Evolutionary conservation across 148 eudicot species (phyloP).

Genomic region (Bassia scoparia): DNA sequence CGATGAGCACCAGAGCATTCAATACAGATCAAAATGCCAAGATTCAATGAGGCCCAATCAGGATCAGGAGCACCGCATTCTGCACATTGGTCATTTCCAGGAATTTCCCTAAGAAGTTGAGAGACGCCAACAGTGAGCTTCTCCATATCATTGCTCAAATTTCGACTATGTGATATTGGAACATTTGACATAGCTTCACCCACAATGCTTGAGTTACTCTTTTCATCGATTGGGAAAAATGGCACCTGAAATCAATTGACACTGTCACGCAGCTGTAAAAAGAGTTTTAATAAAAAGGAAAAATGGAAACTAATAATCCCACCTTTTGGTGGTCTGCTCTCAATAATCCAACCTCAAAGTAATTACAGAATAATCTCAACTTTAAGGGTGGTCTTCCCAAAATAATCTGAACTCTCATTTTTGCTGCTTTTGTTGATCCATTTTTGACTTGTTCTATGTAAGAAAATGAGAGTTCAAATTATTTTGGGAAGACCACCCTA

Average conservation of each 20-base stretch:
- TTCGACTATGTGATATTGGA: constrained; percentile 35
- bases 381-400: too few relatives aligned
- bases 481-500: too few relatives aligned
- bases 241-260: constrained; percentile 40
- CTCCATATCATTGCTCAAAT: constrained; percentile 35
- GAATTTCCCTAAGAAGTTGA: constrained; percentile 54
- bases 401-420: too few relatives aligned
- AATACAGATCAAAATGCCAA: constrained; percentile 82
- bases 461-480: too few relatives aligned
- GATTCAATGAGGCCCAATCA: constrained; percentile 93
- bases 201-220: constrained; percentile 18
- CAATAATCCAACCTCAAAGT: too few relatives aligned
- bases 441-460: too few relatives aligned
- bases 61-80: constrained; percentile 79
- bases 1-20: constrained; percentile 94
- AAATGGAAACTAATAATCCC: too few relatives aligned
- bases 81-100: constrained; percentile 80
- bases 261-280: constrained; percentile 19
- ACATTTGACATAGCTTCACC: constrained; percentile 32
- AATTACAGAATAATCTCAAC: too few relatives aligned
- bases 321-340: too few relatives aligned
- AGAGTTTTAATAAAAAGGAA: neutral
- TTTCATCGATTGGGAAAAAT: constrained; percentile 33
- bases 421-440: too few relatives aligned
- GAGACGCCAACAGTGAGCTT: constrained; percentile 54